phyloP scores from a whole-genome alignment of 1,284 basidiomycete species.

The Naganishia sp. region DNA sequence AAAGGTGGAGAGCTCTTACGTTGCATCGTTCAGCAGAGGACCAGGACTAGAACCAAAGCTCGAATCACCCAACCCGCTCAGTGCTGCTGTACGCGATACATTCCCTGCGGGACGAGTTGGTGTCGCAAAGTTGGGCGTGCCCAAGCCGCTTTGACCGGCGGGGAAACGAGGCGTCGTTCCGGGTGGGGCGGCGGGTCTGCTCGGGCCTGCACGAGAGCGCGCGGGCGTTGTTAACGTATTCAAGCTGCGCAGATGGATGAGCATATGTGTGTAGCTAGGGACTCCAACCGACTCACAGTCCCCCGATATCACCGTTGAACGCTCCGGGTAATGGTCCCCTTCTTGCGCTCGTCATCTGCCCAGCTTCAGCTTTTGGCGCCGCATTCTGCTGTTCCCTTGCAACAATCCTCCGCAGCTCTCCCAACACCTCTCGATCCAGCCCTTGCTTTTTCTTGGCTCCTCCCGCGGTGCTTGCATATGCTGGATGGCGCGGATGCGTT shows the following conservation, averaged over 20 bases:
- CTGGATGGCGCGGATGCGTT: slow-evolving; percentile 11
- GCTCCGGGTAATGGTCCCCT: slow-evolving; percentile 37
- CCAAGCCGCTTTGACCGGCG: slow-evolving; percentile 29
- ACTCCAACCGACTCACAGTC: slow-evolving; percentile 42
- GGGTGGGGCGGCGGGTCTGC: slow-evolving; percentile 4
- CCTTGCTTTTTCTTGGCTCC: slow-evolving; percentile 32
- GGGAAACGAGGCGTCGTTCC: slow-evolving; percentile 14
- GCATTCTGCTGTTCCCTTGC: slow-evolving; percentile 40
- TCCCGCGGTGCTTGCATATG: slow-evolving; percentile 1
- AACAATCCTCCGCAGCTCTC: slow-evolving; percentile 53
- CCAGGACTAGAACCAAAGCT: slow-evolving; percentile 10
- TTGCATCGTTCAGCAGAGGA: background rate
- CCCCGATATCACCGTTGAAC: slow-evolving; percentile 44
- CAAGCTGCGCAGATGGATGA: slow-evolving; percentile 27
- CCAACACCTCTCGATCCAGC: slow-evolving; percentile 48
- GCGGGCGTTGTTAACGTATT: slow-evolving; percentile 46
- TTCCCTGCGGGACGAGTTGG: slow-evolving; percentile 36
- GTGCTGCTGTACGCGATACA: background rate
- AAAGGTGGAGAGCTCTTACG: slow-evolving; percentile 8
- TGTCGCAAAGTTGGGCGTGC: slow-evolving; percentile 34
- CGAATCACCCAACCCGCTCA: background rate
- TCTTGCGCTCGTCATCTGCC: slow-evolving; percentile 32
- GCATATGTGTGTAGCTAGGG: background rate
- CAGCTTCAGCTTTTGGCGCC: slow-evolving; percentile 5
- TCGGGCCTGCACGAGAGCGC: slow-evolving; percentile 12